Base-by-base conservation (phyloP, 495 filamentous ascomycete genomes). In the Penicillium mononematosum region DNA sequence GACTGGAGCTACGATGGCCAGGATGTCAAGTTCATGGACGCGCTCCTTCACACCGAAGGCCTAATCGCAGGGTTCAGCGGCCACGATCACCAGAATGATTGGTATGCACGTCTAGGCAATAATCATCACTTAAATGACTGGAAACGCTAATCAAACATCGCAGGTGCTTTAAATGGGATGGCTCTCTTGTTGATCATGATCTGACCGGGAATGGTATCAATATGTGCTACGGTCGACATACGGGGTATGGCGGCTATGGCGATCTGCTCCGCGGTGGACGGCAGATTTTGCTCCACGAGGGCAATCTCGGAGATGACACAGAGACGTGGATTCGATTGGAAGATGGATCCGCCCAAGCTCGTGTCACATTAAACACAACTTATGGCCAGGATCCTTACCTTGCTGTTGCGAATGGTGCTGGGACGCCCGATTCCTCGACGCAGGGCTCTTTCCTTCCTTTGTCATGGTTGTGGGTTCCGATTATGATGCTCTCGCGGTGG, bases 161-260 rank as follows among this genome's bases (percentile, higher is more conserved):
- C 39, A 74, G 71, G 71, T 74, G 71, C 49, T 73, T 70, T 45
- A 75, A 74, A 52, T 77, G 75, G 75, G 63, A 71, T n/a, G 52
- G 57, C 0, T 27, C 50, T 1, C 56, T 69, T 6, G 60, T 68
- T 6, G 69, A 63, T 4, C 69, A 67, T 47, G 60, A 68, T 20
- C 49, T 77, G 7, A 63, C 63, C 0, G 77, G 78, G 9, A 72
- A 75, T 34, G 74, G 73, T 0, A 29, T 81, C 9, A 59, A 78
- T 55, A 63, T 90, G 46, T 91, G 88, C 62, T 90, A 89, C 59
- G 82, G 85, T n/a, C 81, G 85, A 53, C 86, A 87, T 56, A 79
- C 79, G 0, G 88, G 88, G 7, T 90, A 88, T 53, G 88, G 88
- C 0, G 88, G 88, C 0, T 90, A 91, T 57, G 85, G 86, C 0